phyloP scores from a whole-genome alignment of 2,329 filamentous ascomycete species.

The Fusarium pseudoanthophilum region DNA sequence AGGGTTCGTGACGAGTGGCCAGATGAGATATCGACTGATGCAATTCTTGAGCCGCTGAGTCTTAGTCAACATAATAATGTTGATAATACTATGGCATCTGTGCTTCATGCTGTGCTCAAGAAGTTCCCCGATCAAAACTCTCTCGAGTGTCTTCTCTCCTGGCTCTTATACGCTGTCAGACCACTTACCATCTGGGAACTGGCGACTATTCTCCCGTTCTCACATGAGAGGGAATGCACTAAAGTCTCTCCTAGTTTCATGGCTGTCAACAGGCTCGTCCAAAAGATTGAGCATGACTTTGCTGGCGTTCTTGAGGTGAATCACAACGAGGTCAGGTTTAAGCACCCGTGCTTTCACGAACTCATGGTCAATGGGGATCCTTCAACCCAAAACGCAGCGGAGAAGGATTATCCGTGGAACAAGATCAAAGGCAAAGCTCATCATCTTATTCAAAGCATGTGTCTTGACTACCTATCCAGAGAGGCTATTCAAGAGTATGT shows the following conservation, averaged over 20 bases:
- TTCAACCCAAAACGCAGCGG: fast-evolving
- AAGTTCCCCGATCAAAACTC: background rate
- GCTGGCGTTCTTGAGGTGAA: background rate
- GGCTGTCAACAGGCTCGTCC: background rate
- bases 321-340: conserved; percentile 5
- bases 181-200: conserved; percentile 12
- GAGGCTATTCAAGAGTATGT: background rate
- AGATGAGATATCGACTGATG: background rate
- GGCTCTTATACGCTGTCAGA: conserved; percentile 8
- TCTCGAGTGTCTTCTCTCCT: background rate
- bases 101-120: background rate
- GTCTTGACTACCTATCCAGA: background rate
- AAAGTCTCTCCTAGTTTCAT: background rate
- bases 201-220: background rate
- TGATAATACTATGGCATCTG: background rate
- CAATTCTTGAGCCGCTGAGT: too few relatives aligned
- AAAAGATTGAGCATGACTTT: background rate
- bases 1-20: background rate
- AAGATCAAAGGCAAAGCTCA: background rate
- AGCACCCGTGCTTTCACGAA: background rate
- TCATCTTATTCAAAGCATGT: background rate
- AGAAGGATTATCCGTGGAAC: background rate
- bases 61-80: too few relatives aligned
- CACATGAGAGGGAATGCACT: fast-evolving
- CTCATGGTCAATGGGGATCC: background rate